Base-by-base conservation (phyloP, 139 green algal species). In the Tetratostichococcus sp. region DNA sequence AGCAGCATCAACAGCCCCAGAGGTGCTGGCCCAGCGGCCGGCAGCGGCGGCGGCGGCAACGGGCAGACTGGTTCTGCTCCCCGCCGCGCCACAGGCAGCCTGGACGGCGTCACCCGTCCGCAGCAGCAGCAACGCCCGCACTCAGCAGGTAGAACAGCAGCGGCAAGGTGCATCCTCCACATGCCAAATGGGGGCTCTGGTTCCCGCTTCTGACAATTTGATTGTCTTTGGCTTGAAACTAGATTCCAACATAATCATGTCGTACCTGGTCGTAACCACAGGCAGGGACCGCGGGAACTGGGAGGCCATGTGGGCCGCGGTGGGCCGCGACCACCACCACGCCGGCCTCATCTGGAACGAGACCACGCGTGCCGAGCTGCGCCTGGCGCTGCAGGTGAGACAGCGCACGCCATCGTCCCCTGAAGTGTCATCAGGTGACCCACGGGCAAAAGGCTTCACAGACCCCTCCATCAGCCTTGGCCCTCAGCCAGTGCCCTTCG, bases 341-440 rank as follows among this genome's bases (percentile, higher is more conserved):
- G 89, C 90, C 16, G 88, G 79, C 22, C 84, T 97, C n/a, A 87
- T 98, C 30, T 98, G 94, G 94, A 96, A 97, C 43, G 89, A 97
- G 77, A 35, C 65, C 33, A 93, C 85, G 1, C 80, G 93, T 0
- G 69, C 75, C 30, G 93, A 98, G 84, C 85, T 98, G 70, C 73
- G 89, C 5, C 88, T 97, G 67, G 93, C 93, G 11, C 79, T 98
- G 71, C 89, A 86, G 79, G 79, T 80, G 62, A n/a, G n/a, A n/a
- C n/a, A n/a, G n/a, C n/a, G n/a, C n/a, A n/a, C n/a, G n/a, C n/a
- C n/a, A n/a, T n/a, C n/a, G n/a, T n/a, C n/a, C n/a, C n/a, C n/a
- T n/a, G n/a, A n/a, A n/a, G n/a, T n/a, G n/a, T n/a, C n/a, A n/a
- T n/a, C n/a, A n/a, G n/a, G n/a, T n/a, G n/a, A n/a, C n/a, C n/a